Conservation (phyloP, 2,329 filamentous ascomycete species). For the Penicillium hordei region DNA sequence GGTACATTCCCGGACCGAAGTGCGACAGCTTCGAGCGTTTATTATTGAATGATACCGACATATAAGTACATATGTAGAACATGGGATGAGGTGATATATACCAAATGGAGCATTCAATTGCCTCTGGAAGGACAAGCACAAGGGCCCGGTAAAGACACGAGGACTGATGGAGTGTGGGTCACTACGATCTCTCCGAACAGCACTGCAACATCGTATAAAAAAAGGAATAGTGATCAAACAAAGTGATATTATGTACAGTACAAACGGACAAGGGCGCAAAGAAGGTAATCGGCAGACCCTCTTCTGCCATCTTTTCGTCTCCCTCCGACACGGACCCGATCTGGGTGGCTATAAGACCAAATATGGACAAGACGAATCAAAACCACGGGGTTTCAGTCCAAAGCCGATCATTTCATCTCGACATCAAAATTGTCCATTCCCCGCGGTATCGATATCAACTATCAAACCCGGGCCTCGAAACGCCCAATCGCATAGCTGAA, state of each 20-base stretch:
- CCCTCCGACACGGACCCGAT: not conserved
- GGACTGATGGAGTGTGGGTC: not conserved
- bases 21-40: slow-evolving; percentile 32
- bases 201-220: not conserved
- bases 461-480: not conserved
- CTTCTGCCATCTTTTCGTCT: slow-evolving; percentile 13
- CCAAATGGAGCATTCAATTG: not conserved
- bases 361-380: not conserved
- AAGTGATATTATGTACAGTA: slow-evolving; percentile 34
- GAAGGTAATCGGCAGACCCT: slow-evolving; percentile 14
- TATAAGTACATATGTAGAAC: not conserved
- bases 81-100: not conserved
- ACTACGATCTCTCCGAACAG: not conserved
- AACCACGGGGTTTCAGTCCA: not conserved
- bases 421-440: not conserved
- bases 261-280: slow-evolving; percentile 10
- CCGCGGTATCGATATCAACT: not conserved
- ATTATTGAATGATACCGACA: slow-evolving; percentile 31
- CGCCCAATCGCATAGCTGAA: slow-evolving; percentile 8
- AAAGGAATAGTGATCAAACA: slow-evolving; percentile 26
- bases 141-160: not conserved
- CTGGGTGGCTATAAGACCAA: not conserved
- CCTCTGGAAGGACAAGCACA: not conserved
- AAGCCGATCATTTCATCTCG: not conserved
- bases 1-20: slow-evolving; percentile 39